A percentile compares a stretch with the other conserved stretches of the same genome.
Conservation (phyloP, 1,139 yeast species). For the Sugiyamaella japonica region DNA sequence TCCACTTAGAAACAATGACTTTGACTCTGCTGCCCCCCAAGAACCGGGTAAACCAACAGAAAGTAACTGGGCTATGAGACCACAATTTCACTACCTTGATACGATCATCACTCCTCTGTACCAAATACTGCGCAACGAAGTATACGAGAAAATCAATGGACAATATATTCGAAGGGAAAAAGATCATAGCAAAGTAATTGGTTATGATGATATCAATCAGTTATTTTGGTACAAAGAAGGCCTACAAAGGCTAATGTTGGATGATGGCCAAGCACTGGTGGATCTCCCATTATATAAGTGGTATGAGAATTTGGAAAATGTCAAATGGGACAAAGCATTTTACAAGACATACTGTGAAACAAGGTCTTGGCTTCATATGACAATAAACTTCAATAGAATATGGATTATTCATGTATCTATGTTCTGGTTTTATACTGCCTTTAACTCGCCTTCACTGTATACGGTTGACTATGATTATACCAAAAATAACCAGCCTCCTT, state of each 20-base stretch:
- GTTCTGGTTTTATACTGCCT: constrained; percentile 80
- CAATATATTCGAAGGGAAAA: constrained; percentile 51
- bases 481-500: constrained; percentile 62
- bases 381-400: constrained; percentile 75
- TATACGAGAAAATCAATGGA: constrained; percentile 45
- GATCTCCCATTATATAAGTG: constrained; percentile 49
- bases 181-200: constrained; percentile 72
- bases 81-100: constrained; percentile 52
- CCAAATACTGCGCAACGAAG: constrained; percentile 57
- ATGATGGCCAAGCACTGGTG: constrained; percentile 47
- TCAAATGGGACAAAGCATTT: constrained; percentile 64
- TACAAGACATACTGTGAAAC: constrained; percentile 72
- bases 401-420: constrained; percentile 79
- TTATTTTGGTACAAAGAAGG: constrained; percentile 78
- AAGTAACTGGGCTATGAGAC: background rate
- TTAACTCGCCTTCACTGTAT: constrained; percentile 75
- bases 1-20: constrained; percentile 2
- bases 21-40: background rate
- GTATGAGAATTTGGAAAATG: constrained; percentile 48
- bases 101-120: constrained; percentile 76
- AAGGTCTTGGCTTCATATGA: constrained; percentile 74
- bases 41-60: background rate
- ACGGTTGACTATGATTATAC: constrained; percentile 60
- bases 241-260: constrained; percentile 49
- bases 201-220: constrained; percentile 86